Evolutionary conservation across 176 grass and related monocot genomes (phyloP).

Genomic region (Raddia guianensis): DNA sequence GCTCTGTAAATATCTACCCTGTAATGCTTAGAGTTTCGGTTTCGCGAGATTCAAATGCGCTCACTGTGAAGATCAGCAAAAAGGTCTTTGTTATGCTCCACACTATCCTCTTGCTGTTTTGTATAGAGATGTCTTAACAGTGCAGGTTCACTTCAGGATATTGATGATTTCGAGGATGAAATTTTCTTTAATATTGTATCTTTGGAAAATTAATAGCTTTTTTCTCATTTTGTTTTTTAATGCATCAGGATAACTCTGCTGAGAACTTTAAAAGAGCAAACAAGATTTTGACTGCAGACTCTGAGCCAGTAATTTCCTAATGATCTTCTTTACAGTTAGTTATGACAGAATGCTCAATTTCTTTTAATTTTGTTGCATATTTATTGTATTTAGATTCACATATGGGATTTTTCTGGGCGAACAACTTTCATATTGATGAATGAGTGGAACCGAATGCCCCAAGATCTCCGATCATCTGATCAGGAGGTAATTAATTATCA

Average conservation of each 20-base stretch:
- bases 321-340: conserved; percentile 18
- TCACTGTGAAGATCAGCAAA: conserved; percentile 83
- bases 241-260: conserved; percentile 72
- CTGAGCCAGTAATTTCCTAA: conserved; percentile 62
- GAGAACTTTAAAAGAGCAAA: conserved; percentile 87
- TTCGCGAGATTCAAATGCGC: conserved; percentile 56
- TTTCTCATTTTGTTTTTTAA: conserved; percentile 27
- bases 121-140: not conserved
- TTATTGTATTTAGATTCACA: conserved; percentile 62
- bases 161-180: not conserved
- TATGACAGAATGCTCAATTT: not conserved
- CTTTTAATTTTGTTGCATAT: conserved; percentile 31
- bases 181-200: not conserved
- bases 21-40: conserved; percentile 81
- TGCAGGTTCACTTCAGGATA: conserved; percentile 19
- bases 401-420: conserved; percentile 95
- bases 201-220: not conserved
- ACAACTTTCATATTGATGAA: conserved; percentile 93
- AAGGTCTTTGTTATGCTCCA: conserved; percentile 57
- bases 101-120: conserved; percentile 34
- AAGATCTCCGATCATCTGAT: conserved; percentile 64
- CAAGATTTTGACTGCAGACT: conserved; percentile 76
- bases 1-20: conserved; percentile 70
- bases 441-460: conserved; percentile 70
- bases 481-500: conserved; percentile 73